Evolutionary conservation across 164 flowering plant species (phyloP), one percentile per base, ranked within the genome.

Genomic region (Vitis rupestris): DNA sequence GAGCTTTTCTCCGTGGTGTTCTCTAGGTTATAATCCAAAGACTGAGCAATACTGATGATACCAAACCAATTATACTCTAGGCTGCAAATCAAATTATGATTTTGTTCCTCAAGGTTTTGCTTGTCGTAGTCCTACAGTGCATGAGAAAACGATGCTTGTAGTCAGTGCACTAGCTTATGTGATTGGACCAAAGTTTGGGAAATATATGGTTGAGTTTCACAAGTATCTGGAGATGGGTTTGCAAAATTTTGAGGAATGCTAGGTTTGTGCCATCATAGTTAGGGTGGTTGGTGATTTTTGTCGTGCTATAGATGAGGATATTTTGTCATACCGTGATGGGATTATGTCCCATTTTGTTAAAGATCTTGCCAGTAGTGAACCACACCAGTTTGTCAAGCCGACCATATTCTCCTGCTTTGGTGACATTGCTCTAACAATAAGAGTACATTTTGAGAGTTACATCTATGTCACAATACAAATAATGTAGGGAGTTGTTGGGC

Each of bases 81-180:
- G 73, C 74, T 15, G 88, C 90, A 15, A 93, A 92, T 74, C 88
- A 85, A 64, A 83, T 92, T 49, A 92, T 92, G 97, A 16, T 82
- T 2, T 65, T 86, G 75, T 87, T 91, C 72, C 88, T 91, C 23
- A 83, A 70, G 64, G 91, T 91, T 50, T 88, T 91, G 88, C 77
- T 30, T 91, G 97, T 74, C 88, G 87, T 60, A 88, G 93, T 68
- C 81, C 94, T 23, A 88, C 92, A 10, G 94, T 91, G 53, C 93
- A 91, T 65, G 94, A 91, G 74, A 93, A 91, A 78, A 91, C 93
- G 4, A 89, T 91, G 97, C 97, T 91, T 72, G 94, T 91, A 15
- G 87, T 91, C 64, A 93, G 94, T 37, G 88, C 97, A 12, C 81
- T 91, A 59, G 97, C 97, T 63, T 90, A 91, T 84, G 94, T 90